phyloP scores from a whole-genome alignment of 2,329 filamentous ascomycete genomes.

The Metarhizium guizhouense region DNA sequence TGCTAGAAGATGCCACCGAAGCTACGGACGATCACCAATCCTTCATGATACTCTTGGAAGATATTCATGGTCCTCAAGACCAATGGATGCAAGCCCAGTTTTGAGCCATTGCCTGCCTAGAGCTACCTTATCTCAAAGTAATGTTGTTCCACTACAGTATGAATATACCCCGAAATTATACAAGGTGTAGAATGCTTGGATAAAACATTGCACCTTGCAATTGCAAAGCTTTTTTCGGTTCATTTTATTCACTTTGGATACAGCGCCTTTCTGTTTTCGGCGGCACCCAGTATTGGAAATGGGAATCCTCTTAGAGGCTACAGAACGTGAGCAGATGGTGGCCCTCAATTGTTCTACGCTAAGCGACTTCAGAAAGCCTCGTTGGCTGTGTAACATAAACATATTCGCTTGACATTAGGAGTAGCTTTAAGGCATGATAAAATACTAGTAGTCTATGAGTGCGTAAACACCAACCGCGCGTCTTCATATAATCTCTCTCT shows the following conservation, averaged over 20 bases:
- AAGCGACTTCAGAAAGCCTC: neutral
- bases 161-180: neutral
- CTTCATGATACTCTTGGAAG: constrained; percentile 20
- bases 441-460: neutral
- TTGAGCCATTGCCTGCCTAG: neutral
- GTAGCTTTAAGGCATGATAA: neutral
- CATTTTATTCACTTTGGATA: neutral
- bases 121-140: neutral
- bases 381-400: neutral
- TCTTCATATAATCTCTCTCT: neutral
- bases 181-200: neutral
- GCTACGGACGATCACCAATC: constrained; percentile 13
- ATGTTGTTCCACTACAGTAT: neutral
- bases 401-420: neutral
- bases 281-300: too few species aligned
- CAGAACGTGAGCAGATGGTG: too few species aligned
- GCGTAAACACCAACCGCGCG: neutral
- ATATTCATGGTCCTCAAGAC: constrained; percentile 22
- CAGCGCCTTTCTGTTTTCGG: neutral
- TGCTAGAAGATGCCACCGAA: constrained; percentile 43
- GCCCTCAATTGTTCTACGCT: too few species aligned
- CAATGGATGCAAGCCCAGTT: neutral
- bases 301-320: too few species aligned
- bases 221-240: too few species aligned
- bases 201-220: neutral